Evolutionary conservation across 164 flowering plant species (phyloP).

Genomic region (Aristolochia contorta): DNA sequence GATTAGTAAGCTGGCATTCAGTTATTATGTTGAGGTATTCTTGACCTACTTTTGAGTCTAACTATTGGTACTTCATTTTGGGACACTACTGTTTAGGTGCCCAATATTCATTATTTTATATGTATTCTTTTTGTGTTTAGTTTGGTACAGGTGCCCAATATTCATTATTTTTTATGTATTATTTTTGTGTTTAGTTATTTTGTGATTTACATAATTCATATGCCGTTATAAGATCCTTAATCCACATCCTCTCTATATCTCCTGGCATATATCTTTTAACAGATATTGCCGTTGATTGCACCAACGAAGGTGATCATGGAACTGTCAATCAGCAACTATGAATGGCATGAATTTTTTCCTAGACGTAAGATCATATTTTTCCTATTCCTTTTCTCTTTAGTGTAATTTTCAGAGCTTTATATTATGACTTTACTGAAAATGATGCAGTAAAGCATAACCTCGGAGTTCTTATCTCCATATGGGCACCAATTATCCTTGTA

Average conservation of each 20-base stretch:
- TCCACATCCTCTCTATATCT: too few relatives aligned
- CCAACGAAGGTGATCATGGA: constrained; percentile 74
- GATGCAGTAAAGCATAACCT: constrained; percentile 61
- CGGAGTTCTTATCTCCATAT: constrained; percentile 72
- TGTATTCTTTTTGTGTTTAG: too few relatives aligned
- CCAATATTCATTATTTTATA: too few relatives aligned
- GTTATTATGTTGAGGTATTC: constrained; percentile 94
- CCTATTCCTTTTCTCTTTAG: background rate
- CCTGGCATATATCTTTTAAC: constrained; percentile 1
- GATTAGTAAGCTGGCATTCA: constrained; percentile 89
- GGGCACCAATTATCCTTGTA: constrained; percentile 95
- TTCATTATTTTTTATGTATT: too few relatives aligned
- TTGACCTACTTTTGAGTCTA: constrained; percentile 1
- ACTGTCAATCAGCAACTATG: constrained; percentile 40
- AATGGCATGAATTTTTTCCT: constrained; percentile 97
- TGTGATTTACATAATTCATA: too few relatives aligned
- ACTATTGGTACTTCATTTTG: too few relatives aligned
- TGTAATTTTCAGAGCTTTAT: constrained; percentile 1
- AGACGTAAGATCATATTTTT: constrained; percentile 34
- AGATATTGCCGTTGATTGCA: constrained; percentile 71
- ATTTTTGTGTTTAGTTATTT: too few relatives aligned
- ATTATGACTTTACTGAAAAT: constrained; percentile 8
- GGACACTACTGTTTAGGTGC: too few relatives aligned
- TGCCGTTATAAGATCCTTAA: too few relatives aligned
- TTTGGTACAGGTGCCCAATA: too few relatives aligned